Percentiles rank a stretch among this genome's conserved stretches.
These are phyloP conservation scores for Gomphus sp. DNA, from an alignment of 1,284 basidiomycete genomes.

Conservation along the genomic window DNA sequence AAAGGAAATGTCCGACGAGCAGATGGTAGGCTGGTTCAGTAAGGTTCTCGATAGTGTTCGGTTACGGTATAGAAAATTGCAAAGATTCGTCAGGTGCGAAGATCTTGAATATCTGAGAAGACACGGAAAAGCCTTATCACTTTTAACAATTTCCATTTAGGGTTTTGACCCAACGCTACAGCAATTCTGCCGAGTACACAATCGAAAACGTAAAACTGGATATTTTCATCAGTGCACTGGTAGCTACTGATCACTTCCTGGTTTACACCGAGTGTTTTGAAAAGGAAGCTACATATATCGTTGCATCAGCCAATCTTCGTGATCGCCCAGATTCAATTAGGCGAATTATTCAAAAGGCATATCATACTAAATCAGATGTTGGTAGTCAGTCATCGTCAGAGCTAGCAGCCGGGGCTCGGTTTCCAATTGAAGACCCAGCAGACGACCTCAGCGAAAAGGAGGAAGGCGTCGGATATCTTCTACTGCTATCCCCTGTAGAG, in stretches of 20 bases:
- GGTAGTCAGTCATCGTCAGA: background rate
- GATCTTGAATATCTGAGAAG: background rate
- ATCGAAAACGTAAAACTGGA: conserved; percentile 78
- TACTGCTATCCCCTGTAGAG: conserved; percentile 80
- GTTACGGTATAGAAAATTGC: conserved; percentile 87
- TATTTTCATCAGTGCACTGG: conserved; percentile 71
- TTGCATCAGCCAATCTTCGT: conserved; percentile 79
- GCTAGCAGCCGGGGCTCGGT: background rate
- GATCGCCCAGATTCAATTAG: conserved; percentile 78
- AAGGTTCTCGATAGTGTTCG: conserved; percentile 93
- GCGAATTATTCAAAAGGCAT: conserved; percentile 79
- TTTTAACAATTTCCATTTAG: conserved; percentile 26
- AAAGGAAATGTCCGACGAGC: conserved; percentile 62
- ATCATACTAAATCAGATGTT: conserved; percentile 43
- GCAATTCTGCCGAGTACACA: conserved; percentile 92
- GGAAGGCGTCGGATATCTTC: conserved; percentile 53
- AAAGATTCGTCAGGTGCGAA: conserved; percentile 80
- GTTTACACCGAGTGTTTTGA: conserved; percentile 90
- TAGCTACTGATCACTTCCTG: conserved; percentile 87
- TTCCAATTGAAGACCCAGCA: conserved; percentile 33
- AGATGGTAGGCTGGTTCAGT: conserved; percentile 83
- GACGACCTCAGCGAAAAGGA: conserved; percentile 40
- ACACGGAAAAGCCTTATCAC: background rate
- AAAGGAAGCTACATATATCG: conserved; percentile 88
- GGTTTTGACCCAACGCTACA: conserved; percentile 78